Evolutionary conservation across 2,329 filamentous ascomycete species (phyloP).

Genomic region (Penicillium sp.): DNA sequence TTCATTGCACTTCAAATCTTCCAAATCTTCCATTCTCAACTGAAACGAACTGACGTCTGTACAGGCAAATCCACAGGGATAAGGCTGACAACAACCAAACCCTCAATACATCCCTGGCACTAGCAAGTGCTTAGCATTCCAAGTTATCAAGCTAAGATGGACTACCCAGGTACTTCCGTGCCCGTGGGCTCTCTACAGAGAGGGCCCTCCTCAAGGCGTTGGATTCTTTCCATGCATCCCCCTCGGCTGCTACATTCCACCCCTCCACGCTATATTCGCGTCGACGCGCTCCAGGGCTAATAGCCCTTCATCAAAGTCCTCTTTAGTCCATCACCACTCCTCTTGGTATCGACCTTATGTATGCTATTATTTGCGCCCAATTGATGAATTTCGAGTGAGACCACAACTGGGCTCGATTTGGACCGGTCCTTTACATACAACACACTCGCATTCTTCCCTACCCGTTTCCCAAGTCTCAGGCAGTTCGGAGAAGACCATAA

Average conservation of each 20-base stretch:
- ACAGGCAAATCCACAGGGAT: conserved; percentile 9
- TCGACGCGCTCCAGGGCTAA: conserved; percentile 18
- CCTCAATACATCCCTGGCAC: conserved; percentile 11
- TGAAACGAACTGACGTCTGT: conserved; percentile 12
- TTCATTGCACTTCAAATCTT: conserved; percentile 5
- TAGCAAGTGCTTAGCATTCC: conserved; percentile 13
- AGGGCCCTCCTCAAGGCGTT: conserved; percentile 4
- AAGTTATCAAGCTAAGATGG: conserved; percentile 8
- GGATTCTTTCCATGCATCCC: conserved; percentile 19
- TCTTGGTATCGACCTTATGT: not conserved
- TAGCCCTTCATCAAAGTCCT: conserved; percentile 10
- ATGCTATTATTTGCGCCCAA: conserved; percentile 1
- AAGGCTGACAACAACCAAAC: not conserved
- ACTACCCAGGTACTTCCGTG: no score
- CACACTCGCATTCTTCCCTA: not conserved
- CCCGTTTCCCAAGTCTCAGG: not conserved
- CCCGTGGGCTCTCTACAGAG: not conserved
- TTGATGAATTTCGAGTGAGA: conserved; percentile 6
- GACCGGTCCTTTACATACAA: not conserved
- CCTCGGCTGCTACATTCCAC: conserved; percentile 21
- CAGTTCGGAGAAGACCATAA: not conserved
- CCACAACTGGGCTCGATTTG: conserved; percentile 8
- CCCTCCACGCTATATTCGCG: conserved; percentile 21
- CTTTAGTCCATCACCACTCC: conserved; percentile 10
- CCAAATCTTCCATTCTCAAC: conserved; percentile 12